Base-by-base conservation (phyloP, 805 yeast genomes). In the Nakazawaea laoshanensis region DNA sequence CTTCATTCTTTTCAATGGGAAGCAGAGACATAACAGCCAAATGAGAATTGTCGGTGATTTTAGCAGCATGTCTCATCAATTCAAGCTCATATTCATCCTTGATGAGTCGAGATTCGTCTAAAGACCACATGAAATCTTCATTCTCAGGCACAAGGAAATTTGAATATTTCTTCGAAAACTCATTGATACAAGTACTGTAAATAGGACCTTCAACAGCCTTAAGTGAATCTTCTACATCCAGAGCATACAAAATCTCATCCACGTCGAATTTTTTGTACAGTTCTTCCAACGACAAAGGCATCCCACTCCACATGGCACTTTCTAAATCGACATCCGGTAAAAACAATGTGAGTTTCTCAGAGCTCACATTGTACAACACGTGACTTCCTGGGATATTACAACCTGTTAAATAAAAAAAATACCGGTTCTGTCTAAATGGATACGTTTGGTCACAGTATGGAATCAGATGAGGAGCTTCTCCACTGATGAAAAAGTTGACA, bases 301-400 rank as follows among this genome's bases (percentile, higher is more conserved):
- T 49, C 0, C 98, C 98, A 37, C 92, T 78, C 98, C 98, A 89
- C 86, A 92, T 81, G 26, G 89, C 81, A 50, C 85, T 96, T 27
- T 92, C 97, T 27, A 68, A 59, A 49, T 87, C 95, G 24, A 89
- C 65, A 33, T 81, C 71, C 1, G 97, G 96, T 32, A 92, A 62
- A 48, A 81, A 89, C 17, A 89, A 59, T 0, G 77, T 74, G 40
- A 86, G 63, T 33, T 72, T 65, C 27, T 78, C 84, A 5, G 54
- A 44, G 3, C 43, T 48, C 24, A 76, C 47, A 30, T 73, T 62
- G 49, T 70, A 89, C 15, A 81, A 57, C 1, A 85, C 68, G 44
- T 74, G 79, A 21, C 81, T 66, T 2, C 92, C 94, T 1, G 92
- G 86, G 30, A 85, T 66, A 42, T 82, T 76, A 34, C 81, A 78